Percentiles rank a stretch among this genome's conserved stretches.
Evolutionary conservation across 2,329 filamentous ascomycete genomes (phyloP).

Genomic region (Pestalotiopsis sp.): DNA sequence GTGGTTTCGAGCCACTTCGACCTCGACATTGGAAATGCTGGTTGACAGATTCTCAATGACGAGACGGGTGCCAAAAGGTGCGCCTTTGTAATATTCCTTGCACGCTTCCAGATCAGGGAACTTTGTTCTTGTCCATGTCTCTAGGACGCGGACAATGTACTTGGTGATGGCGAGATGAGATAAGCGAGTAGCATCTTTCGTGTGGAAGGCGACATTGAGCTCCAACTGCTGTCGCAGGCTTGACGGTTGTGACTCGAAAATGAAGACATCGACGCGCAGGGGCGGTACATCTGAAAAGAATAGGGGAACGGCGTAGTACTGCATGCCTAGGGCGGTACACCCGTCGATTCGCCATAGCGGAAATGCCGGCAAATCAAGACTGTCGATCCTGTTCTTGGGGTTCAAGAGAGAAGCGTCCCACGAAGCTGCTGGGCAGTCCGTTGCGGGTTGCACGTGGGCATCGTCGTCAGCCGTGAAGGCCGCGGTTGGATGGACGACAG

Average conservation of each 20-base stretch:
- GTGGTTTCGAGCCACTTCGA: slow-evolving; percentile 50
- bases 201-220: slow-evolving; percentile 55
- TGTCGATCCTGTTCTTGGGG: slow-evolving; percentile 61
- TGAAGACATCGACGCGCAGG: slow-evolving; percentile 58
- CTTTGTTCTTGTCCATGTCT: slow-evolving; percentile 46
- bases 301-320: slow-evolving; percentile 56
- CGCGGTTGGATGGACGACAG: slow-evolving; percentile 60
- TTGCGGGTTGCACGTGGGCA: slow-evolving; percentile 12
- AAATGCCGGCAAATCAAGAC: slow-evolving; percentile 42
- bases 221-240: slow-evolving; percentile 47
- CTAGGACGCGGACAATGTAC: slow-evolving; percentile 55
- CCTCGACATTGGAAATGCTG: slow-evolving; percentile 44
- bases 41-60: slow-evolving; percentile 52
- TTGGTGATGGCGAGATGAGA: slow-evolving; percentile 50
- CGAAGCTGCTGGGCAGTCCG: slow-evolving; percentile 11
- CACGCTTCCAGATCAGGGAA: slow-evolving; percentile 28
- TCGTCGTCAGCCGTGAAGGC: slow-evolving; percentile 37
- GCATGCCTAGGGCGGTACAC: slow-evolving; percentile 55
- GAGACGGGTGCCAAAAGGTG: slow-evolving; percentile 60
- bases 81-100: slow-evolving; percentile 38
- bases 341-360: slow-evolving; percentile 61
- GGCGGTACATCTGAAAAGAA: slow-evolving; percentile 48
- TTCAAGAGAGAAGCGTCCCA: slow-evolving; percentile 56
- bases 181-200: slow-evolving; percentile 48
- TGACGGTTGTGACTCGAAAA: slow-evolving; percentile 48